Conservation (phyloP, 768 basidiomycete genomes). For the Lyophyllum decastes region DNA sequence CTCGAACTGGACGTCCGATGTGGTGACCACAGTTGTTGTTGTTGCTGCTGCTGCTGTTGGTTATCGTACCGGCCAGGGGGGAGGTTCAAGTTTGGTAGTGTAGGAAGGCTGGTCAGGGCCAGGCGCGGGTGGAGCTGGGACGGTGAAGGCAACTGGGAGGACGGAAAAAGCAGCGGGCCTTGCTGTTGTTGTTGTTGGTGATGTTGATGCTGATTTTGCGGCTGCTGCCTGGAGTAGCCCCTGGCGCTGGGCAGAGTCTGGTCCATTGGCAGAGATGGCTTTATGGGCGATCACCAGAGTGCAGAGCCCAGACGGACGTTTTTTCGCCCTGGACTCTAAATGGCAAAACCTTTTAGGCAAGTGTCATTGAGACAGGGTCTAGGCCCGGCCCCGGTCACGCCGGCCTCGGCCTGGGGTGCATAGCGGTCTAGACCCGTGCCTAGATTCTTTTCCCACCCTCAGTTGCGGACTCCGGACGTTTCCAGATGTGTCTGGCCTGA, state of each 20-base stretch:
- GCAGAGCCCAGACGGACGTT: background rate
- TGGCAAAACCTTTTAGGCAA: background rate
- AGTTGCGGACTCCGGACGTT: background rate
- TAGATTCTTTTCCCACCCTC: background rate
- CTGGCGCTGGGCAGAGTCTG: constrained; percentile 5
- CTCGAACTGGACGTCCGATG: constrained; percentile 39
- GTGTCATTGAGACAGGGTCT: background rate
- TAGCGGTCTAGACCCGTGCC: constrained; percentile 6
- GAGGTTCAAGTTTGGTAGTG: constrained; percentile 11
- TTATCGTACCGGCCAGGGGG: background rate
- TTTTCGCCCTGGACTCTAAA: constrained; percentile 1
- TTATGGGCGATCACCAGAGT: background rate
- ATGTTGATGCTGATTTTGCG: background rate
- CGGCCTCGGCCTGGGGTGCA: background rate
- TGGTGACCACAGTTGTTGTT: constrained; percentile 17
- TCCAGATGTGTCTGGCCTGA: background rate
- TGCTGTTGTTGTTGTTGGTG: constrained; percentile 10
- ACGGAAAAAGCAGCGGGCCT: constrained; percentile 17
- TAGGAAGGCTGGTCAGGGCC: background rate
- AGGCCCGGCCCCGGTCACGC: background rate
- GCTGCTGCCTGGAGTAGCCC: constrained; percentile 12
- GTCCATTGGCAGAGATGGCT: constrained; percentile 7
- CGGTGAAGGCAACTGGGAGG: constrained; percentile 21
- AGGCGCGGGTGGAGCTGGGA: constrained; percentile 17
- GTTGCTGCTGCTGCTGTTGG: constrained; percentile 1